phyloP scores from a whole-genome alignment of 1,284 basidiomycete species.

The Ceratobasidium sp. region DNA sequence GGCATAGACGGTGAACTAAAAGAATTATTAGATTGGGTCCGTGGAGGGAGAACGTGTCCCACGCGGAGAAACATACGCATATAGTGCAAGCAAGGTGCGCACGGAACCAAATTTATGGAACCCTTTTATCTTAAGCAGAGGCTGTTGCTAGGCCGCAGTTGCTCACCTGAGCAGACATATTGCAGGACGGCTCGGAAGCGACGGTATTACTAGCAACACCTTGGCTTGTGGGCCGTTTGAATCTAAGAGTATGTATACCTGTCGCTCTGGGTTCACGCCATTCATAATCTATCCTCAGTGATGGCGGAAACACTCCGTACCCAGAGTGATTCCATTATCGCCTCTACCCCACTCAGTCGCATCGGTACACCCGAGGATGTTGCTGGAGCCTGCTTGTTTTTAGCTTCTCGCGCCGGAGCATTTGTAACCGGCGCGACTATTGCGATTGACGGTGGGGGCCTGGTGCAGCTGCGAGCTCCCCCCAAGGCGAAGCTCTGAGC shows the following conservation, averaged over 20 bases:
- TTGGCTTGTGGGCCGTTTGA: conserved; percentile 66
- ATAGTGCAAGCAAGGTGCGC: conserved; percentile 67
- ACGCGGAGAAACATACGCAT: conserved; percentile 69
- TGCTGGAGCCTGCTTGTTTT: conserved; percentile 76
- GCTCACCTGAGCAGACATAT: conserved; percentile 70
- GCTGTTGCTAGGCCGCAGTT: conserved; percentile 55
- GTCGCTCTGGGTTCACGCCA: not conserved
- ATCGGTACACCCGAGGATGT: conserved; percentile 73
- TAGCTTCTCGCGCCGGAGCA: conserved; percentile 71
- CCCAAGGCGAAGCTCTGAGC: conserved; percentile 13
- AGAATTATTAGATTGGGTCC: conserved; percentile 64
- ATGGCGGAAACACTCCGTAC: conserved; percentile 39
- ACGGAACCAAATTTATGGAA: not conserved
- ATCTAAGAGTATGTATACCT: conserved; percentile 57
- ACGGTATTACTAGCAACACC: conserved; percentile 70
- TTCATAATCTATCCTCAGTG: not conserved
- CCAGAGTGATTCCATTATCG: conserved; percentile 24
- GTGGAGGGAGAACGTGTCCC: conserved; percentile 65
- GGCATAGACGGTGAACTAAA: conserved; percentile 3
- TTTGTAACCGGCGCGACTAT: conserved; percentile 78
- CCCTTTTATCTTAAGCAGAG: conserved; percentile 5
- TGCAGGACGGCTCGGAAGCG: conserved; percentile 64
- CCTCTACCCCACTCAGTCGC: conserved; percentile 58
- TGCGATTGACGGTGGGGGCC: conserved; percentile 69
- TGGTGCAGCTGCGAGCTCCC: conserved; percentile 11